These are phyloP conservation scores for Alternaria sp. DNA, from an alignment of 2,329 filamentous ascomycete genomes.

Conservation along the genomic window DNA sequence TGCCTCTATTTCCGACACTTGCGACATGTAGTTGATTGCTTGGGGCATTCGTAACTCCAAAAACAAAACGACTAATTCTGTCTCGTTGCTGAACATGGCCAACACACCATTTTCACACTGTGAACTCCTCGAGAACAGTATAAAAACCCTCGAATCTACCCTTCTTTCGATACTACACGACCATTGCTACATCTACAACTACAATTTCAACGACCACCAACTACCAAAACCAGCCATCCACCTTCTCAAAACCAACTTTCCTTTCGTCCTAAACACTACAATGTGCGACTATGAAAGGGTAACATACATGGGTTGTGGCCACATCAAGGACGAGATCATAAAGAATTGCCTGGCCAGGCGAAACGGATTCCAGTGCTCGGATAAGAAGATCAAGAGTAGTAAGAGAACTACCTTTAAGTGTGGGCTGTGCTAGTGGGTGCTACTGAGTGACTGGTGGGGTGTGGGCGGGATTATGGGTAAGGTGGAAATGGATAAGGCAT, in stretches of 20 bases:
- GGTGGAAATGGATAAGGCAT: too few species aligned
- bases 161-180: too few species aligned
- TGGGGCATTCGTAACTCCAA: background rate
- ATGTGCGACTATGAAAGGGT: background rate
- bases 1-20: background rate
- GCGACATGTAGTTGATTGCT: background rate
- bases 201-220: background rate
- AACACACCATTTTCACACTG: background rate
- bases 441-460: background rate
- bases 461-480: background rate
- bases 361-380: background rate
- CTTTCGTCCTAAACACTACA: background rate
- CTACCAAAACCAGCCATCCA: background rate
- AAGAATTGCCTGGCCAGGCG: background rate
- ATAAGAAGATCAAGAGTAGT: background rate
- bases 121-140: background rate
- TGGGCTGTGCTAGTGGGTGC: background rate
- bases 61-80: background rate
- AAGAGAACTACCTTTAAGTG: background rate
- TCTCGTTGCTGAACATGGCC: too few species aligned
- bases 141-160: background rate
- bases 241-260: background rate
- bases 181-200: background rate
- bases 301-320: background rate
- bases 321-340: background rate